Percentiles rank a stretch among this genome's conserved stretches.
Evolutionary conservation across 768 basidiomycete species (phyloP).

Genomic region (Mycena leptocephala): DNA sequence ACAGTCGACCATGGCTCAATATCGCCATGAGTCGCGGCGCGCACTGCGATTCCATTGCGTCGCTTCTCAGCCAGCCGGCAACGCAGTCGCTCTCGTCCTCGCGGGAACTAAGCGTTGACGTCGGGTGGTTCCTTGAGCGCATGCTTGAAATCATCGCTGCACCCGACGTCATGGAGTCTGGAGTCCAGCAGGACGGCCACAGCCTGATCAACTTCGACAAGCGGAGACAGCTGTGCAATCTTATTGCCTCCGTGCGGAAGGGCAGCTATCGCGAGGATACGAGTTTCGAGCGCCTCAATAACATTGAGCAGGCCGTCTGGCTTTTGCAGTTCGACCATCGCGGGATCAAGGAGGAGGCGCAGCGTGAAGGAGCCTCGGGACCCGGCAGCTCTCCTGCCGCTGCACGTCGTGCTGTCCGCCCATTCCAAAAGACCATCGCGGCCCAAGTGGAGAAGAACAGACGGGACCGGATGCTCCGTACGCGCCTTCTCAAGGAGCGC

Average conservation of each 20-base stretch:
- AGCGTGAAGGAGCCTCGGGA: constrained; percentile 71
- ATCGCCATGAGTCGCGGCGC: constrained; percentile 76
- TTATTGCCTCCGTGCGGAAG: constrained; percentile 66
- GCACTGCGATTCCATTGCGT: constrained; percentile 72
- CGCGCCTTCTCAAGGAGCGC: constrained; percentile 83
- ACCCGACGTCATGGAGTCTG: constrained; percentile 79
- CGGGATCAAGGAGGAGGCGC: constrained; percentile 83
- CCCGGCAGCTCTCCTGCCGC: constrained; percentile 61
- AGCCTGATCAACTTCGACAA: constrained; percentile 88
- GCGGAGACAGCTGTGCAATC: constrained; percentile 80
- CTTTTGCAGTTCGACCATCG: constrained; percentile 79
- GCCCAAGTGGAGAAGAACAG: constrained; percentile 88
- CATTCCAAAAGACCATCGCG: constrained; percentile 76
- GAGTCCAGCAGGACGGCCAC: constrained; percentile 68
- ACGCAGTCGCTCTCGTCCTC: constrained; percentile 61
- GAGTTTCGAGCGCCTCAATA: constrained; percentile 84
- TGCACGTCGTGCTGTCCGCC: constrained; percentile 70
- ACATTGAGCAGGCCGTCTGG: constrained; percentile 80
- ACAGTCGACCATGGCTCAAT: constrained; percentile 84
- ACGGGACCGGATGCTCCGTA: constrained; percentile 80
- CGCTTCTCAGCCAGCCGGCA: constrained; percentile 69
- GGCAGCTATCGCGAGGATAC: constrained; percentile 69
- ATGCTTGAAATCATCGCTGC: constrained; percentile 85
- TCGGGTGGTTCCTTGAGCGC: constrained; percentile 89
- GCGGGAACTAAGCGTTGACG: constrained; percentile 77